Evolutionary conservation across 768 basidiomycete species (phyloP), one percentile per base, ranked within the genome.

Genomic region (Amanita molliuscula): DNA sequence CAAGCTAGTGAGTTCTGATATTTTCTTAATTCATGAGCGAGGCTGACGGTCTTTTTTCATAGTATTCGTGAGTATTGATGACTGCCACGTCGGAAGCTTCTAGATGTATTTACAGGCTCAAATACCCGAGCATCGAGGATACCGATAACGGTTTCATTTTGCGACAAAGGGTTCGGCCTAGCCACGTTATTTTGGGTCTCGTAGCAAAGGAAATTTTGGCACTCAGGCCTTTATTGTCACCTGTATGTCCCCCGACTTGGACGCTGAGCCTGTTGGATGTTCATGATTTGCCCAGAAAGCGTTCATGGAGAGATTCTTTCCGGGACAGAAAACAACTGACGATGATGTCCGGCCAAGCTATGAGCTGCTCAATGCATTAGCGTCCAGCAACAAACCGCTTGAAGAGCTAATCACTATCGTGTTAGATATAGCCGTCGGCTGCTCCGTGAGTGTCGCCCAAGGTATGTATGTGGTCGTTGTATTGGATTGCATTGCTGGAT

Each of bases 371-470:
- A 59, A 58, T 29, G 58, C 61, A 15, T 58, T 78, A 13, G 60
- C 64, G 1, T 61, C 59, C 4, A 62, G 66, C 8, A 66, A 67
- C 3, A 60, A 65, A 8, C 70, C 70, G 9, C 49, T 68, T n/a
- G 66, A 74, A 23, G 67, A 73, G 41, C 51, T 77, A 16, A 61
- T 74, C 9, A 70, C 71, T 9, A 67, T 66, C 25, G 66, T 75
- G 6, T 52, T 80, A 7, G 72, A 75, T 1, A 61, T 79, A 5
- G 72, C 73, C 3, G 68, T 78, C 11, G 67, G 71, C 0, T 67
- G 69, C n/a, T 69, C 70, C 1, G 72, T 74, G 23, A 73, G 70
- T 57, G 67, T 67, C 42, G 70, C 73, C 0, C 75, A 78, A 54
- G 65, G 72, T 71, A 33, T 8, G 41, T n/a, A 21, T n/a, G n/a